These are phyloP conservation scores for Starmerella tilneyi DNA, from an alignment of 805 yeast genomes.

Conservation along the genomic window DNA sequence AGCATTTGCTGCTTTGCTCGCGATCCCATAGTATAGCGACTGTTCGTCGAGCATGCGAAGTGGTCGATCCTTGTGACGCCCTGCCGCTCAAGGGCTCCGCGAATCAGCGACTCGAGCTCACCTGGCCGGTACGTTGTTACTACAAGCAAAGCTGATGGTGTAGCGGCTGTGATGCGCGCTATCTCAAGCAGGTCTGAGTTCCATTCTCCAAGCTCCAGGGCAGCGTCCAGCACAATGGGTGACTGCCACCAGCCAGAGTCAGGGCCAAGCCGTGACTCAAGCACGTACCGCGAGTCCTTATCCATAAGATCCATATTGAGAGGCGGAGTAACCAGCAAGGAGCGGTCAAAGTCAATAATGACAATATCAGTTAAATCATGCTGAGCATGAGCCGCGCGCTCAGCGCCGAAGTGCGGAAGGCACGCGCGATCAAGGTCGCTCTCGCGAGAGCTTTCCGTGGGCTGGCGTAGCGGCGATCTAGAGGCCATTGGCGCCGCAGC, in stretches of 20 bases:
- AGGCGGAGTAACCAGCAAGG: conserved; percentile 19
- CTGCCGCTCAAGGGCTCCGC: conserved; percentile 9
- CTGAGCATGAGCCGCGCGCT: neutral
- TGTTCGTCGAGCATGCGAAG: conserved; percentile 16
- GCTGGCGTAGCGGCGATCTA: neutral
- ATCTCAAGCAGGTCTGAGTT: conserved; percentile 17
- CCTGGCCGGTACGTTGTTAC: conserved; percentile 20
- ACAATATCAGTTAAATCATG: conserved; percentile 19
- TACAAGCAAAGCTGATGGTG: conserved; percentile 12
- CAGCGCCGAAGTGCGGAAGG: conserved; percentile 14
- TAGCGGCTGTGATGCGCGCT: conserved; percentile 8
- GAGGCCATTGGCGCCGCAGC: neutral
- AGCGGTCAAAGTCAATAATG: conserved; percentile 23
- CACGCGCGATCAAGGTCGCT: conserved; percentile 14
- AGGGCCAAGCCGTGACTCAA: conserved; percentile 18
- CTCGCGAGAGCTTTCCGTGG: neutral
- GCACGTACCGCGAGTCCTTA: conserved; percentile 9
- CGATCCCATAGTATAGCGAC: neutral
- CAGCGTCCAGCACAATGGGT: conserved; percentile 18
- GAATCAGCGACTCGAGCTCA: conserved; percentile 9
- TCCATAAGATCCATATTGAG: conserved; percentile 17
- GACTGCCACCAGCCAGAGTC: conserved; percentile 16
- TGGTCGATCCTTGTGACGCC: conserved; percentile 18
- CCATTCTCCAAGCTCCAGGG: conserved; percentile 17
- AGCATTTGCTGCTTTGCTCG: conserved; percentile 15